Conservation (phyloP, 1,284 basidiomycete genomes). For the Papiliotrema fonsecae region DNA sequence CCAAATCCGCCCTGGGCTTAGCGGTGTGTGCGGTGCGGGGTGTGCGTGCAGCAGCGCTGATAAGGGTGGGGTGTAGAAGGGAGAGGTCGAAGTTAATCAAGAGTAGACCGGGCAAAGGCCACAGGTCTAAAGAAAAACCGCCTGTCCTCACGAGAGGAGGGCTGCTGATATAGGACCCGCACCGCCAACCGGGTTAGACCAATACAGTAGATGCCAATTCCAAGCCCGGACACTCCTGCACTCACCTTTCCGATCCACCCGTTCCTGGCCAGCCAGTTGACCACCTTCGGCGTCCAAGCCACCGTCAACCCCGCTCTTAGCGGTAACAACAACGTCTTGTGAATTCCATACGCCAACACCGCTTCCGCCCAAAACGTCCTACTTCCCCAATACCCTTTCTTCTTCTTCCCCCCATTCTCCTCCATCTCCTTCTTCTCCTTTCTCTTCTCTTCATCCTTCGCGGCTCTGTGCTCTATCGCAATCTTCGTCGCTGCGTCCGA, state of each 20-base stretch:
- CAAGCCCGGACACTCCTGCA: no score
- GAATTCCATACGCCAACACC: constrained; percentile 86
- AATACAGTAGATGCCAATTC: no score
- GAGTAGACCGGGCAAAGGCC: no score
- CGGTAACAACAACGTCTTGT: constrained; percentile 92
- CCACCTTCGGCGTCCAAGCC: constrained; percentile 76
- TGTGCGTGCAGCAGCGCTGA: neutral
- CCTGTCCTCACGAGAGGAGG: no score
- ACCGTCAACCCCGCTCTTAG: constrained; percentile 84
- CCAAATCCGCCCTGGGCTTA: constrained; percentile 30
- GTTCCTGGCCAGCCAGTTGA: constrained; percentile 65
- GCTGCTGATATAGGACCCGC: no score
- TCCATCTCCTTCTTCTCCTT: constrained; percentile 10
- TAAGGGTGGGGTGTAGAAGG: neutral
- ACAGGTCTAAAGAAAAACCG: no score
- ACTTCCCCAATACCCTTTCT: constrained; percentile 10
- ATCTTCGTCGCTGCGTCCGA: constrained; percentile 18
- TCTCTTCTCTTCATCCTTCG: constrained; percentile 9
- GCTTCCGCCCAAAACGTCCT: constrained; percentile 74
- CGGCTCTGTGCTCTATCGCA: constrained; percentile 16
- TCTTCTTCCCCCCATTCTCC: constrained; percentile 10
- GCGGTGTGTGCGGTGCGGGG: neutral
- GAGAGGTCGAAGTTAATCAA: no score
- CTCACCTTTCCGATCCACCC: constrained; percentile 60
- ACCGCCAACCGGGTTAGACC: no score